Evolutionary conservation across 345 rosid genomes (phyloP).

Genomic region (Citrus maxima): DNA sequence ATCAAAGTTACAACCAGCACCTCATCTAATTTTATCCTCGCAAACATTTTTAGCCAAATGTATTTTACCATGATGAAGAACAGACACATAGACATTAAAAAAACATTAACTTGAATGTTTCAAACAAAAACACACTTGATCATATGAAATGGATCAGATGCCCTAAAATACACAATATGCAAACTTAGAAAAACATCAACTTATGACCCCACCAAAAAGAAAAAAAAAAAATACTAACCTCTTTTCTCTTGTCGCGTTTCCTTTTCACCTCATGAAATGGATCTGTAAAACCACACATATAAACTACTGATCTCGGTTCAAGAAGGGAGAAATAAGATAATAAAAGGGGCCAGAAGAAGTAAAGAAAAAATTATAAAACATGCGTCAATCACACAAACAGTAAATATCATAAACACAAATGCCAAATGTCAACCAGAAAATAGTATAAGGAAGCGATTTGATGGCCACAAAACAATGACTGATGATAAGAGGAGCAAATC

Average conservation of each 20-base stretch:
- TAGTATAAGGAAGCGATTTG: neutral
- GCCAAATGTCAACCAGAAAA: neutral
- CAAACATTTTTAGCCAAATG: neutral
- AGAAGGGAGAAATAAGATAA: neutral
- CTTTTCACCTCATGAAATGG: slow-evolving; percentile 86
- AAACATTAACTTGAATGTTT: neutral
- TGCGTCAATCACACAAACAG: neutral
- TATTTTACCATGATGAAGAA: neutral
- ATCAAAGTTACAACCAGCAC: neutral
- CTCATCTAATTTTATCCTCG: neutral
- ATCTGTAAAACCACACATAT: slow-evolving; percentile 48
- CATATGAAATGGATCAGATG: neutral
- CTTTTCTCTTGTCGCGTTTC: slow-evolving; percentile 76
- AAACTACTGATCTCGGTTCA: slow-evolving; percentile 18
- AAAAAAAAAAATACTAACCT: slow-evolving; percentile 36
- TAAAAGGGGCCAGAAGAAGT: neutral
- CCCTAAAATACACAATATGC: neutral
- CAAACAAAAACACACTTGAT: neutral
- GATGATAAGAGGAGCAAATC: neutral
- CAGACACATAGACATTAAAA: neutral
- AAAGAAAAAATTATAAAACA: neutral
- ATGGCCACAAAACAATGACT: neutral
- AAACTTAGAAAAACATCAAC: neutral
- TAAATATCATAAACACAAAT: neutral
- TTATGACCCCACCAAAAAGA: neutral